A percentile compares a stretch with the other conserved stretches of the same genome.
Evolutionary conservation across 2,329 filamentous ascomycete genomes (phyloP).

Genomic region (Emergomyces orientalis): DNA sequence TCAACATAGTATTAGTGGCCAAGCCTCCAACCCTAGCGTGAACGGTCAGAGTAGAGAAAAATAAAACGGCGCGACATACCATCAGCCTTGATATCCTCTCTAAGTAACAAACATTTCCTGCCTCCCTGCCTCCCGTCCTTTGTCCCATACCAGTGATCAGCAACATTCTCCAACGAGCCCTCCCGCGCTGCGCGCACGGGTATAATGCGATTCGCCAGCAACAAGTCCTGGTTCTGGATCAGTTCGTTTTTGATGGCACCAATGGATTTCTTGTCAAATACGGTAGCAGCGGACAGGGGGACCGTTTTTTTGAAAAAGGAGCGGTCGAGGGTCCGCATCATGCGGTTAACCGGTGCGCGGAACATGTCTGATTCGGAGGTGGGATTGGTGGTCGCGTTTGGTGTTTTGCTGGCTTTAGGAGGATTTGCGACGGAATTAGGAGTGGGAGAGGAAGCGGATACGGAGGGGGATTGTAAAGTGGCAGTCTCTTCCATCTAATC

Average conservation of each 20-base stretch:
- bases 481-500: constrained; percentile 6
- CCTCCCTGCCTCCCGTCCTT: constrained; percentile 53
- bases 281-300: constrained; percentile 65
- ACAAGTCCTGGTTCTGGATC: constrained; percentile 54
- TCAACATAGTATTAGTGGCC: background rate
- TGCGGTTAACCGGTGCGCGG: constrained; percentile 69
- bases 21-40: background rate
- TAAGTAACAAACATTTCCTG: constrained; percentile 32
- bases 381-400: background rate
- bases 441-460: background rate
- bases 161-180: constrained; percentile 12
- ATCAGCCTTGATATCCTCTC: constrained; percentile 31
- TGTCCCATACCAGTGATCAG: constrained; percentile 19
- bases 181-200: constrained; percentile 57
- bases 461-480: background rate
- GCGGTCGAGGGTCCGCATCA: constrained; percentile 71
- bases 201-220: constrained; percentile 55
- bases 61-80: constrained; percentile 24
- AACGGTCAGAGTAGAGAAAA: constrained; percentile 12
- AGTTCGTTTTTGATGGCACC: constrained; percentile 60
- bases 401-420: background rate
- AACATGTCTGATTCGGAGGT: constrained; percentile 45
- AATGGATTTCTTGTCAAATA: constrained; percentile 68
- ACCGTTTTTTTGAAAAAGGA: constrained; percentile 71
- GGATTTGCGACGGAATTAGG: background rate